phyloP scores from a whole-genome alignment of 495 filamentous ascomycete species.

The Penicillium waksmanii region DNA sequence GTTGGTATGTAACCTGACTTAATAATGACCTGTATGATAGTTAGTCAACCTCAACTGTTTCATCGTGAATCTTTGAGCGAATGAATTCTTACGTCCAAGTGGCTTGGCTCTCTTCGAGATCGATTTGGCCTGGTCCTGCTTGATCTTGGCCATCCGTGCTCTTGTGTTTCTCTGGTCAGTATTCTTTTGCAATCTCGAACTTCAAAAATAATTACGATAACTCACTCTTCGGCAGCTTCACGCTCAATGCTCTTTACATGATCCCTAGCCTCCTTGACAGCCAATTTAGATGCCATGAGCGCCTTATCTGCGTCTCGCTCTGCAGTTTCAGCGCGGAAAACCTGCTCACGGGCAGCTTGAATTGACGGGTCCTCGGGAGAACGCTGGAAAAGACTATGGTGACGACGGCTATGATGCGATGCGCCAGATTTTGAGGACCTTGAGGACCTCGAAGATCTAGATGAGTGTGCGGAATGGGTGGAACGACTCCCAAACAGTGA shows the following conservation, averaged over 20 bases:
- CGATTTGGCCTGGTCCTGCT: slow-evolving; percentile 64
- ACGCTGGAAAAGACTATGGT: slow-evolving; percentile 50
- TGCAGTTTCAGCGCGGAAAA: slow-evolving; percentile 60
- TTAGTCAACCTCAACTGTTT: slow-evolving; percentile 60
- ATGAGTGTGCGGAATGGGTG: slow-evolving; percentile 14
- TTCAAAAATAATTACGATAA: not conserved
- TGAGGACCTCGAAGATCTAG: slow-evolving; percentile 6
- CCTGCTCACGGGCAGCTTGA: slow-evolving; percentile 56
- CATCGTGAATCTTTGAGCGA: not conserved
- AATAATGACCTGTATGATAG: not conserved
- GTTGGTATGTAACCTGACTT: not conserved
- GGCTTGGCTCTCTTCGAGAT: slow-evolving; percentile 68
- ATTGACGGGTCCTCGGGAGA: slow-evolving; percentile 62
- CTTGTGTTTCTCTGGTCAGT: slow-evolving; percentile 18
- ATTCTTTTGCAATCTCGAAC: not conserved
- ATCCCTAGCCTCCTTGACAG: slow-evolving; percentile 63
- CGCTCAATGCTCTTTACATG: slow-evolving; percentile 64
- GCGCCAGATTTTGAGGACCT: slow-evolving; percentile 30
- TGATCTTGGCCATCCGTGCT: slow-evolving; percentile 63
- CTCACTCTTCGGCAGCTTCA: slow-evolving; percentile 64
- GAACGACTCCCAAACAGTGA: slow-evolving; percentile 20
- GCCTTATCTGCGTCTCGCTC: slow-evolving; percentile 67
- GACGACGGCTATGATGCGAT: slow-evolving; percentile 19
- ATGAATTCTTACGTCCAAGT: slow-evolving; percentile 64
- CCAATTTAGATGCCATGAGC: slow-evolving; percentile 55